phyloP scores from a whole-genome alignment of 2,329 filamentous ascomycete species.

The Pseudofabraea citricarpa region DNA sequence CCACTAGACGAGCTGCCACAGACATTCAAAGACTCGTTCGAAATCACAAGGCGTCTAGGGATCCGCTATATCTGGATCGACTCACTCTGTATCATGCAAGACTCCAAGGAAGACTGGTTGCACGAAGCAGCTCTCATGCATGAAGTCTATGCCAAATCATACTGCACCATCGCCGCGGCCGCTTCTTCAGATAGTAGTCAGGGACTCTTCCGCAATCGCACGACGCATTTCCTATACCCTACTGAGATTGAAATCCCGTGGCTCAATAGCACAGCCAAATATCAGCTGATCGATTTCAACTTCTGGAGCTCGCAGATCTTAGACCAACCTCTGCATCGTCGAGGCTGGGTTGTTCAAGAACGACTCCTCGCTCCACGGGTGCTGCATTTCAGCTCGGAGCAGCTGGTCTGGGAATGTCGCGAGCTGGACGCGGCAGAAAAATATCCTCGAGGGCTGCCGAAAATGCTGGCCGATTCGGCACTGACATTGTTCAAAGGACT shows the following conservation, averaged over 20 bases:
- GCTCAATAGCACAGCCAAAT: too few species aligned
- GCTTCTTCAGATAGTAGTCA: background rate
- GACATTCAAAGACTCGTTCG: constrained; percentile 5
- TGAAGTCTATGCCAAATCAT: constrained; percentile 5
- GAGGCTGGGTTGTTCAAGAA: constrained; percentile 2
- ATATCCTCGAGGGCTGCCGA: background rate
- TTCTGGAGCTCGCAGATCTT: background rate
- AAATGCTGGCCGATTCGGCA: background rate
- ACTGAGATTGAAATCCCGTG: background rate
- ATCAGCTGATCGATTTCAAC: too few species aligned
- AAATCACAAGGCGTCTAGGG: constrained; percentile 4
- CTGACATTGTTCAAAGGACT: background rate
- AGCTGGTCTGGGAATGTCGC: background rate
- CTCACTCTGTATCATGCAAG: background rate
- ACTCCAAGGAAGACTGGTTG: background rate
- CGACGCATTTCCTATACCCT: background rate
- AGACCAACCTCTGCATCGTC: background rate
- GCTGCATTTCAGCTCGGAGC: constrained; percentile 1
- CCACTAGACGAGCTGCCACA: constrained; percentile 4
- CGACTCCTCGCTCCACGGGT: constrained; percentile 2
- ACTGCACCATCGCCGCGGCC: constrained; percentile 6
- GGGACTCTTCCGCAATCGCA: background rate
- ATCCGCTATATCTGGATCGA: constrained; percentile 12
- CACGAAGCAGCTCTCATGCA: constrained; percentile 6
- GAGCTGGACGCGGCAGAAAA: background rate